phyloP scores from a whole-genome alignment of 179 eudicot genomes.

The Gypsophila paniculata region DNA sequence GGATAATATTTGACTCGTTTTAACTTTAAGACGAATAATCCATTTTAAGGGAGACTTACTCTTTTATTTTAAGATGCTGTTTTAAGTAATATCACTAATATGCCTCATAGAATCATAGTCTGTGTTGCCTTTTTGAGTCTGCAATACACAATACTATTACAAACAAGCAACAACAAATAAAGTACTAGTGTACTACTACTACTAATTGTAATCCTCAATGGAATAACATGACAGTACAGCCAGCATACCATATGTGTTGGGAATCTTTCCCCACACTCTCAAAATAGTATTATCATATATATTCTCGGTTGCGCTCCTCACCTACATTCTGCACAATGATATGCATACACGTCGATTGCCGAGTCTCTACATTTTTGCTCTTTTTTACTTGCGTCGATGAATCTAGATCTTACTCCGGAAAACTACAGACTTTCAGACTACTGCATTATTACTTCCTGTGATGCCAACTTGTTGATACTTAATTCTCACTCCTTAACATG shows the following conservation, averaged over 20 bases:
- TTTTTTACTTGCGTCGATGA: constrained; percentile 28
- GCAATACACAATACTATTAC: neutral
- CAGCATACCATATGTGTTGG: constrained; percentile 14
- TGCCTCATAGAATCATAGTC: neutral
- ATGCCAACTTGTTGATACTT: constrained; percentile 1
- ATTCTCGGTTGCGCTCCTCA: constrained; percentile 9
- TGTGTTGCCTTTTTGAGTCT: constrained; percentile 1
- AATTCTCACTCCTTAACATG: neutral
- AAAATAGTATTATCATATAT: constrained; percentile 23
- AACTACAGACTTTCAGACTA: constrained; percentile 16
- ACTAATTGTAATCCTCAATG: constrained; percentile 16
- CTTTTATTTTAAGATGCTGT: neutral
- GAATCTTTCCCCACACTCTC: constrained; percentile 31
- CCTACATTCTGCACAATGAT: constrained; percentile 21
- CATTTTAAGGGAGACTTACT: too few relatives aligned
- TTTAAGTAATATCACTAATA: neutral
- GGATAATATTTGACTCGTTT: too few relatives aligned
- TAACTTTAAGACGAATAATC: too few relatives aligned
- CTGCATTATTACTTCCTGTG: neutral
- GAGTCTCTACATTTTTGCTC: constrained; percentile 24
- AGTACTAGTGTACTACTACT: too few relatives aligned
- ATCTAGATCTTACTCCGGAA: constrained; percentile 30
- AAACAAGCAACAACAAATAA: constrained; percentile 12
- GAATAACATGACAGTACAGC: neutral
- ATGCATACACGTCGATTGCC: constrained; percentile 24